These are phyloP conservation scores for Orbilia oligospora DNA, from an alignment of 2,329 filamentous ascomycete species.

Conservation along the genomic window DNA sequence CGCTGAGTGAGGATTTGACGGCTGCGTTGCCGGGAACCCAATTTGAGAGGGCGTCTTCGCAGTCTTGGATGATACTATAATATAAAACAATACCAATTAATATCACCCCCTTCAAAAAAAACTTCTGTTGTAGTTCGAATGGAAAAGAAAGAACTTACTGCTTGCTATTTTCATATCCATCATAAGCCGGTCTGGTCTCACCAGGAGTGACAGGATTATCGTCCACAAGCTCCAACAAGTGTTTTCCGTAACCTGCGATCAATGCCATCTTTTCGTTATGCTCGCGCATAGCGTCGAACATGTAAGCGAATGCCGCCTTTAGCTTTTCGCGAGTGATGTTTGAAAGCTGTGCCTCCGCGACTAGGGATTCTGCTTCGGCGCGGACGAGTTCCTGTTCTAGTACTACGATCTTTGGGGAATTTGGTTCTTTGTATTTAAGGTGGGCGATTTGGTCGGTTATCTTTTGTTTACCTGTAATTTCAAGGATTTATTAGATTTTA, in stretches of 20 bases:
- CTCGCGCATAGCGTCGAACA: constrained; percentile 96
- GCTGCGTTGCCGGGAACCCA: constrained; percentile 94
- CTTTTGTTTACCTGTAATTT: constrained; percentile 87
- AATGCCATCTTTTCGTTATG: constrained; percentile 99
- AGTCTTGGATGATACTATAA: constrained; percentile 92
- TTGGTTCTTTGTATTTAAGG: constrained; percentile 99
- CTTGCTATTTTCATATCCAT: constrained; percentile 98
- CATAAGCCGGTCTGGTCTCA: constrained; percentile 94
- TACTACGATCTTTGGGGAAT: constrained; percentile 96
- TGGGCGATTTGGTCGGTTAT: constrained; percentile 99
- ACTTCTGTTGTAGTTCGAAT: not conserved
- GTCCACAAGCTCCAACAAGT: constrained; percentile 95
- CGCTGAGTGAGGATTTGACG: constrained; percentile 88
- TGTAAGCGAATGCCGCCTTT: constrained; percentile 97
- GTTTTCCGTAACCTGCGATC: constrained; percentile 97
- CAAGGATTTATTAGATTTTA: constrained; percentile 12
- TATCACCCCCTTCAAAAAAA: constrained; percentile 61
- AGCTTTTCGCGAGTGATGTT: constrained; percentile 99
- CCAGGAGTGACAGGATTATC: constrained; percentile 97
- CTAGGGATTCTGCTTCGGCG: constrained; percentile 97
- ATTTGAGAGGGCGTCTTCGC: constrained; percentile 95
- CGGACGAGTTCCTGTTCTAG: constrained; percentile 98
- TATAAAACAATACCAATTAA: constrained; percentile 9
- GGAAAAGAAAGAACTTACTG: constrained; percentile 69
- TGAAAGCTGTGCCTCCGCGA: constrained; percentile 96